Conservation (phyloP, 805 yeast species). For the Kazachstania psychrophila region DNA sequence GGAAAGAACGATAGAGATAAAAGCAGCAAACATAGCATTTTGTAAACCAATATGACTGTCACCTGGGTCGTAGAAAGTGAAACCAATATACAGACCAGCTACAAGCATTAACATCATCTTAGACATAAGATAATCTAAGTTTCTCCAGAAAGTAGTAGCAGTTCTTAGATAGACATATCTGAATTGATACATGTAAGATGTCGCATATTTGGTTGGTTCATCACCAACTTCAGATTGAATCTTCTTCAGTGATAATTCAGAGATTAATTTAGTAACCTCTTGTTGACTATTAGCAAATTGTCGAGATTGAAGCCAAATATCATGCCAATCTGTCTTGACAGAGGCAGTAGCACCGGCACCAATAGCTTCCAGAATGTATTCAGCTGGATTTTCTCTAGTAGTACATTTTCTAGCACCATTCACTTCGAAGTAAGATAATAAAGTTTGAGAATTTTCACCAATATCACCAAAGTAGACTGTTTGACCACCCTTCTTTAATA, state of each 20-base stretch:
- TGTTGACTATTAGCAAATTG: conserved; percentile 32
- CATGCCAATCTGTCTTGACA: conserved; percentile 44
- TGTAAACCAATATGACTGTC: conserved; percentile 36
- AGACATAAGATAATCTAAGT: conserved; percentile 34
- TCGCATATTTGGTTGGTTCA: conserved; percentile 14
- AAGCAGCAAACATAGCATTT: conserved; percentile 32
- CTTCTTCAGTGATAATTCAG: conserved; percentile 26
- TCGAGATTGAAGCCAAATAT: conserved; percentile 42
- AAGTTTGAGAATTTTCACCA: conserved; percentile 44
- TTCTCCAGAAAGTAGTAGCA: conserved; percentile 30
- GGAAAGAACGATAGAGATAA: conserved; percentile 32
- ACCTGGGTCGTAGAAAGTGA: conserved; percentile 46
- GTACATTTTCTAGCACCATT: conserved; percentile 57
- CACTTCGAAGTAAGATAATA: conserved; percentile 53
- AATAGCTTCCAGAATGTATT: conserved; percentile 55
- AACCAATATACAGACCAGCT: conserved; percentile 43
- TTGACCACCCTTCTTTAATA: conserved; percentile 58
- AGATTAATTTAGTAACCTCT: conserved; percentile 43
- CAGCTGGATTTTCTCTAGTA: conserved; percentile 54
- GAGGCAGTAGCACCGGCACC: conserved; percentile 68
- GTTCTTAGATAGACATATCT: conserved; percentile 27
- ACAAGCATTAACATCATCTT: conserved; percentile 36
- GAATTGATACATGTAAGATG: conserved; percentile 26
- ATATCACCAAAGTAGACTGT: conserved; percentile 66
- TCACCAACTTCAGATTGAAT: conserved; percentile 9